These are phyloP conservation scores for Paraphoma chrysanthemicola DNA, from an alignment of 2,329 filamentous ascomycete species.

Conservation along the genomic window DNA sequence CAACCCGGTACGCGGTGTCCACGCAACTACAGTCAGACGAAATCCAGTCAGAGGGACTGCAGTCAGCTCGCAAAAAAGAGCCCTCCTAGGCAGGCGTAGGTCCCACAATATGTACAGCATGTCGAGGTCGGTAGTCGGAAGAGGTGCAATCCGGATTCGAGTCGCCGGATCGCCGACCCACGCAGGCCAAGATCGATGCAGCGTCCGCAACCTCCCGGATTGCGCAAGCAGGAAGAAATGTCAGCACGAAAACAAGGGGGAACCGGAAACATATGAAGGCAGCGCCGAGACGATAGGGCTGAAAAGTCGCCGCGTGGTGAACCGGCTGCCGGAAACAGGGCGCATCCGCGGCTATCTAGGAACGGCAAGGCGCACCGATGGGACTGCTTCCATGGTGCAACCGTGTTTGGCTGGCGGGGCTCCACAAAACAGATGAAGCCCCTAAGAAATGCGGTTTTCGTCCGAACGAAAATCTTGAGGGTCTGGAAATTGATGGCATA, in stretches of 20 bases:
- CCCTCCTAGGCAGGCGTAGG: background rate
- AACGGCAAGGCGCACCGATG: constrained; percentile 3
- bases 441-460: constrained; percentile 9
- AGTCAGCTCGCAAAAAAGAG: background rate
- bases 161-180: background rate
- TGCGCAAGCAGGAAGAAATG: background rate
- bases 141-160: background rate
- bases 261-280: constrained; percentile 6
- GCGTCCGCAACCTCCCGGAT: background rate
- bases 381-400: background rate
- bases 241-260: background rate
- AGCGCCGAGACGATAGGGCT: constrained; percentile 10
- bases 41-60: too few relatives aligned
- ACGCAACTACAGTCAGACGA: too few relatives aligned
- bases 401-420: background rate
- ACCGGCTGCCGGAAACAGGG: constrained; percentile 6
- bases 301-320: background rate
- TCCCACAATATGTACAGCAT: background rate
- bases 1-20: background rate
- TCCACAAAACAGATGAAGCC: constrained; percentile 3
- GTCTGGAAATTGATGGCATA: background rate
- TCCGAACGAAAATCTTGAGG: background rate
- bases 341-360: constrained; percentile 8
- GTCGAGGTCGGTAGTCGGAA: background rate
- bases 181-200: background rate